Percentiles rank a stretch among this genome's conserved stretches.
Evolutionary conservation across 177 flowering plant genomes (phyloP).

Genomic region (Telopea speciosissima): DNA sequence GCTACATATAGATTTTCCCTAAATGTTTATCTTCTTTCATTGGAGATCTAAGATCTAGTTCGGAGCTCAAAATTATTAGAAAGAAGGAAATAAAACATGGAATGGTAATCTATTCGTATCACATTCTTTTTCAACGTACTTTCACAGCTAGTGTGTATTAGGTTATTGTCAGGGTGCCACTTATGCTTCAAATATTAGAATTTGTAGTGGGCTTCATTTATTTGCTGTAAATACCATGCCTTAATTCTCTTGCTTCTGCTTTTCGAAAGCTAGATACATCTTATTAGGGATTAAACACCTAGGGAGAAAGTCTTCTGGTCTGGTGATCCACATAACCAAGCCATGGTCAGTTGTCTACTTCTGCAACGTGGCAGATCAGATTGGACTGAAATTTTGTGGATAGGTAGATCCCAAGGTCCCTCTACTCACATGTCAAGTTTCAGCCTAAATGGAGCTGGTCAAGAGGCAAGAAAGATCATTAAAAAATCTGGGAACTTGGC

Average conservation of each 20-base stretch:
- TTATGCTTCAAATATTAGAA: neutral
- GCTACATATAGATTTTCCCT: too few species aligned
- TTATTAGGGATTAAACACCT: neutral
- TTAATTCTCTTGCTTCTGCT: neutral
- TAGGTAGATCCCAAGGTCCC: too few species aligned
- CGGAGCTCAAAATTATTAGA: neutral
- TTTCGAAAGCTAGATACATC: neutral
- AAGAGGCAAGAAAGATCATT: too few species aligned
- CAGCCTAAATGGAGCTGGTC: too few species aligned
- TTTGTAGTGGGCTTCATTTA: neutral
- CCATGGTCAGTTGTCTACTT: too few species aligned
- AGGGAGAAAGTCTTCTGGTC: too few species aligned
- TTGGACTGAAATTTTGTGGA: too few species aligned
- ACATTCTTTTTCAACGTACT: neutral
- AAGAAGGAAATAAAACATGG: too few species aligned
- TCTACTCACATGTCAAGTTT: too few species aligned
- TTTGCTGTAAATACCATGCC: neutral
- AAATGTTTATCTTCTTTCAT: neutral
- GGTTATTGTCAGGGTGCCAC: neutral
- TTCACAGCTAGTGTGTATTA: neutral
- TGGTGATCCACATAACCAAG: too few species aligned
- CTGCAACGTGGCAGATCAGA: too few species aligned
- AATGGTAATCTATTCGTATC: neutral
- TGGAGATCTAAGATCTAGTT: neutral
- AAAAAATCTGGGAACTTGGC: too few species aligned